phyloP scores from a whole-genome alignment of 768 basidiomycete species.

The Coprinellus aureogranulatus region DNA sequence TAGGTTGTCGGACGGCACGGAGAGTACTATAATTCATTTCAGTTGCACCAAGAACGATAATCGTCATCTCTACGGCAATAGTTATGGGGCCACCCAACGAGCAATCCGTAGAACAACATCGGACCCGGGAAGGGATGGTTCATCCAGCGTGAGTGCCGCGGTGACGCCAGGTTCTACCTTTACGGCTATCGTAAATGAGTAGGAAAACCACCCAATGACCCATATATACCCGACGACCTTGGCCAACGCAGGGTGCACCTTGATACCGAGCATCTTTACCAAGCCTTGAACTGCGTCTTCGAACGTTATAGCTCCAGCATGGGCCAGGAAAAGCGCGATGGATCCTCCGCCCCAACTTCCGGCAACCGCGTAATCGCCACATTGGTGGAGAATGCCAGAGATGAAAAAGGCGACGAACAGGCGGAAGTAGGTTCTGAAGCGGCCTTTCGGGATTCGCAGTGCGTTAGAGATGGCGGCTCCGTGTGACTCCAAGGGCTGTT shows the following conservation, averaged over 20 bases:
- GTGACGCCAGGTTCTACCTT: constrained; percentile 3
- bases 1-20: no score
- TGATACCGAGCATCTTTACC: neutral
- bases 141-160: neutral
- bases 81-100: no score
- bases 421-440: constrained; percentile 25
- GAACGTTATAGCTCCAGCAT: constrained; percentile 31
- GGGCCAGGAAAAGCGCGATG: constrained; percentile 20
- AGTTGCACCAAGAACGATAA: no score
- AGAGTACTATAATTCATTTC: no score
- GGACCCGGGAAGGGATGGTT: no score
- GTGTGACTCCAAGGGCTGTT: constrained; percentile 10
- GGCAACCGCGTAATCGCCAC: constrained; percentile 27
- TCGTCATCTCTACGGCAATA: no score
- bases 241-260: neutral
- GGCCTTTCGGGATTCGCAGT: constrained; percentile 24
- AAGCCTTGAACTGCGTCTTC: constrained; percentile 27
- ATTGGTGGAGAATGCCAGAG: constrained; percentile 33
- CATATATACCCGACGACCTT: constrained; percentile 3
- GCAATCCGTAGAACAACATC: no score
- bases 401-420: constrained; percentile 34
- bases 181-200: neutral
- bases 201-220: constrained; percentile 6
- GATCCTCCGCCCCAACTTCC: constrained; percentile 11
- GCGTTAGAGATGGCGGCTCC: constrained; percentile 22